Evolutionary conservation across 2,329 filamentous ascomycete genomes (phyloP).

Genomic region (Mycosphaerella arachidis): DNA sequence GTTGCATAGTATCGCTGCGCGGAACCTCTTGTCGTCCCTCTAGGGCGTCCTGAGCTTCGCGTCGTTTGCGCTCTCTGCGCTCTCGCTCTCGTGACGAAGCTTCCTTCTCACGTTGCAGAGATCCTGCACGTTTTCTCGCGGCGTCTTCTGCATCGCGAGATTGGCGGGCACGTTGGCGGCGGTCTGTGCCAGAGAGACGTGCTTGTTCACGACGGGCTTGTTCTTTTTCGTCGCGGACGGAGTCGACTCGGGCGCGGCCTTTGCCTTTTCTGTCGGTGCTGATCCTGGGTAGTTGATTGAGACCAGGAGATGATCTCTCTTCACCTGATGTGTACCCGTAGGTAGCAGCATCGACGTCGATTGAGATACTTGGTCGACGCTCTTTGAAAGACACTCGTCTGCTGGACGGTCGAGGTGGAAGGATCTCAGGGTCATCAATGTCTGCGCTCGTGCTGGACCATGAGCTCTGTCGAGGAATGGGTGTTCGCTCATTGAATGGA

Average conservation of each 20-base stretch:
- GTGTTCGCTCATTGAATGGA: slow-evolving; percentile 16
- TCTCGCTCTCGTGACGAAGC: not conserved
- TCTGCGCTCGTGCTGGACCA: slow-evolving; percentile 15
- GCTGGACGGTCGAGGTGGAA: not conserved
- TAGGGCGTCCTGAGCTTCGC: not conserved
- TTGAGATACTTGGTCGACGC: not conserved
- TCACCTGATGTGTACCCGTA: not conserved
- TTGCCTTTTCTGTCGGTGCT: not conserved
- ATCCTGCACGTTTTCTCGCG: not conserved
- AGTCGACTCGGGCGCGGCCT: not conserved
- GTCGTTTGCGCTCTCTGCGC: not conserved
- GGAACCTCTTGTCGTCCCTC: not conserved
- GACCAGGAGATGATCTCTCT: not conserved
- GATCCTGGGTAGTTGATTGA: not conserved
- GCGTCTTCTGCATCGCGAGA: slow-evolving; percentile 4
- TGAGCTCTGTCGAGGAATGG: slow-evolving; percentile 11
- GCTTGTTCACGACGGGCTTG: not conserved
- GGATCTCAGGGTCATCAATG: slow-evolving; percentile 13
- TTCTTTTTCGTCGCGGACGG: not conserved
- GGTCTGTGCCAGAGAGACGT: not conserved
- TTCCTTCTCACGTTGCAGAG: not conserved
- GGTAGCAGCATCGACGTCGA: not conserved
- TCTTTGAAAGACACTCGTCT: not conserved
- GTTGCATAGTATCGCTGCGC: not conserved
- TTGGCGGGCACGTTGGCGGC: not conserved